Evolutionary conservation across 1,284 basidiomycete species (phyloP), one percentile per base, ranked within the genome.

Genomic region (Cerrena zonata): DNA sequence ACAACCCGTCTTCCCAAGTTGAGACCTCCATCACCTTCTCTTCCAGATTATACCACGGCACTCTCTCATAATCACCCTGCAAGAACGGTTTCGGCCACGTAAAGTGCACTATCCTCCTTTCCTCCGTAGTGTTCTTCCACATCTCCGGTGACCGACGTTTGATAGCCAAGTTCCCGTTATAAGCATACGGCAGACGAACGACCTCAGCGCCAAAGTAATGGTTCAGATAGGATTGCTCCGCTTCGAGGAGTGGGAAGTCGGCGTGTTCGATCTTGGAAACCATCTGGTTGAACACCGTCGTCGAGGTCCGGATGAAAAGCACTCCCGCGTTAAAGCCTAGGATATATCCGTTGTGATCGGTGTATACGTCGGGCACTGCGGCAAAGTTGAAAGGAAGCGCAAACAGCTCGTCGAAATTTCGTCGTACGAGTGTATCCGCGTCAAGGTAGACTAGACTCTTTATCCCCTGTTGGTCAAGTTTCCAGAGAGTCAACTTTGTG

Each of bases 181-280:
- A 76, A 26, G 67, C 66, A 56, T 72, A 72, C 2, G 74, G 74
- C 3, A 77, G 61, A 13, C 69, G 63, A 19, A 71, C 53, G 18
- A 58, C 67, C 38, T 67, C 66, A 27, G 65, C 60, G 1, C 65
- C 69, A 49, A 70, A 76, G 56, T 71, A 75, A 21, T 69, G 56
- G 58, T 76, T 76, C 19, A 77, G 60, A 59, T 74, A 76, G 13
- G 70, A 64, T 59, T 76, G 74, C 55, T 76, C 74, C 2, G 72
- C 74, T 45, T 72, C 60, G 5, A 55, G 50, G 3, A 58, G 62
- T 5, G 67, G 69, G 56, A 65, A 75, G 19, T 51, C 54, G 12
- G 73, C 70, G 1, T 50, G 58, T 41, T 66, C 64, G 19, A 76
- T 58, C 47, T 64, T 64, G 10, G 47, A 19, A 24, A 65, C 64